Evolutionary conservation across 352 stramenopile genomes (phyloP), one percentile per base, ranked within the genome.

Genomic region (Blastocystis sp.): DNA sequence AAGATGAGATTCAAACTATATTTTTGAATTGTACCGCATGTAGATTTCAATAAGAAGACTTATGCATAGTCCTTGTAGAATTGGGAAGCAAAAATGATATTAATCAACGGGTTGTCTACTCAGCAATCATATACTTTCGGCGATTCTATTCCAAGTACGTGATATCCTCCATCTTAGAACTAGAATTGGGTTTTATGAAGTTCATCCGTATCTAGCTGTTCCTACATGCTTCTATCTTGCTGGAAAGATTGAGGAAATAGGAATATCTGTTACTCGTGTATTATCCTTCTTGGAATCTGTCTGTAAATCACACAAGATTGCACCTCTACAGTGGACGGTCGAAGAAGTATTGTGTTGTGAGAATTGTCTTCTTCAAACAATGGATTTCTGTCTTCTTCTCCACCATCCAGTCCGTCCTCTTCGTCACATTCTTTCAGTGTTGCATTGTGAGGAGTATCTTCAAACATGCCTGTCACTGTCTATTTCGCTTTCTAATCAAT

Each of bases 131-230:
- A 11, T 83, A 83, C 39, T 83, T 65, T 24, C 49, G 51, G 7
- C 19, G 71, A 63, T 42, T 83, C 16, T 83, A 65, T 43, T 39
- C 49, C 12, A 46, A 83, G 46, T 52, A n/a, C 19, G 2, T 21
- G 5, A 32, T 83, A 14, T 7, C 58, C 32, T 51, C 2, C 1
- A 16, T 4, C 14, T 83, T 49, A 14, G 19, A 51, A 35, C 5
- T 83, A 83, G 71, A 83, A 32, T 65, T 21, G 29, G 37, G 0
- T 83, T 83, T 46, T 29, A 27, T 43, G 19, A 83, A 27, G 46
- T 83, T 27, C 71, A 83, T 66, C 71, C 71, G 21, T 83, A 83
- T 83, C 49, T 83, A 5, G 71, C 71, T 24, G 71, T 66, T 65
- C 71, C 71, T 32, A 83, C 71, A 16, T 83, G 71, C 49, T 83